Evolutionary conservation across 805 yeast species (phyloP).

Genomic region (Millerozyma miso): DNA sequence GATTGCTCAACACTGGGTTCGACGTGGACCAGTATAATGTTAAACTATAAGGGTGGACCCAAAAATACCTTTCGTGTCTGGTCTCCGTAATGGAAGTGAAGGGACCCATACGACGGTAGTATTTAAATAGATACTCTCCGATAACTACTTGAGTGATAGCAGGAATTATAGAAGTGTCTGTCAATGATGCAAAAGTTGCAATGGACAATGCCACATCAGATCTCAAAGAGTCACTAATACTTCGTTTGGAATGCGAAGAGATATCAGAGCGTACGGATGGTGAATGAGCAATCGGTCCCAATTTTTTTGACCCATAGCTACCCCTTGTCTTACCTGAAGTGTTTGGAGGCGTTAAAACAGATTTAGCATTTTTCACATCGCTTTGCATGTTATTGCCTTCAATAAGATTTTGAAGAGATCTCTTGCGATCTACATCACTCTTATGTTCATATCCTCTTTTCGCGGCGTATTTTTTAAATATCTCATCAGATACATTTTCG

Average conservation of each 20-base stretch:
- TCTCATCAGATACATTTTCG: conserved; percentile 43
- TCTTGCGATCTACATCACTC: conserved; percentile 16
- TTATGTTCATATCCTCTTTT: conserved; percentile 46
- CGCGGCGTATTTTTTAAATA: conserved; percentile 41
- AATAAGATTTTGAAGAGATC: no score
- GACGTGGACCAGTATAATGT: conserved; percentile 85
- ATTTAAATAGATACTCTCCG: conserved; percentile 87
- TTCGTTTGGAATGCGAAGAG: conserved; percentile 25
- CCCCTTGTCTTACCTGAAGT: background rate
- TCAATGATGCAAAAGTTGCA: conserved; percentile 60
- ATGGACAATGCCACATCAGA: conserved; percentile 37
- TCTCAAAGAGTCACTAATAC: conserved; percentile 29
- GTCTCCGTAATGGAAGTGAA: conserved; percentile 69
- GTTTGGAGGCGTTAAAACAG: conserved; percentile 4
- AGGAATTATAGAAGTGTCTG: conserved; percentile 70
- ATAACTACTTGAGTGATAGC: conserved; percentile 89
- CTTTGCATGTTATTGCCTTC: background rate
- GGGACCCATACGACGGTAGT: conserved; percentile 74
- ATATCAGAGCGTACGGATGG: conserved; percentile 26
- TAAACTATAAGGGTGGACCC: conserved; percentile 93
- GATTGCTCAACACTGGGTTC: conserved; percentile 72
- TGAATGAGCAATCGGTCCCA: conserved; percentile 11
- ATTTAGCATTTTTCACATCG: background rate
- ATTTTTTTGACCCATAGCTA: background rate
- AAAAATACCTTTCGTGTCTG: conserved; percentile 88